A percentile compares a stretch with the other conserved stretches of the same genome.
Conservation (phyloP, 1,284 basidiomycete species). For the Ustilago shanxiensis region DNA sequence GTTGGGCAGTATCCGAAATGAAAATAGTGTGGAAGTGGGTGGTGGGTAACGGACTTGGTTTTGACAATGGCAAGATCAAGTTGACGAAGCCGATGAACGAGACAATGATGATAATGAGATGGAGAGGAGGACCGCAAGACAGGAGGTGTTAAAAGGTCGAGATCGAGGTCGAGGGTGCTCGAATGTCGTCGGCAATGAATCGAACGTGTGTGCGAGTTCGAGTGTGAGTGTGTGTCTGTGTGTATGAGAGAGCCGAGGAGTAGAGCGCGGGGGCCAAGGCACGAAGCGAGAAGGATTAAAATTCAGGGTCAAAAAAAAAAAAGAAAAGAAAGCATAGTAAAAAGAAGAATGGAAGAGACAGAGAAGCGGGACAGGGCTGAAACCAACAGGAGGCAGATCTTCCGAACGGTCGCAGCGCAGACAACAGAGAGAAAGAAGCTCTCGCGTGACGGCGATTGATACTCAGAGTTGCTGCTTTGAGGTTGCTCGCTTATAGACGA, state of each 20-base stretch:
- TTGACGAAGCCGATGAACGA: not conserved
- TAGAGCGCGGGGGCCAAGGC: not conserved
- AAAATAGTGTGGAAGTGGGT: not conserved
- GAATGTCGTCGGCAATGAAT: not conserved
- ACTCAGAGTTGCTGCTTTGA: not conserved
- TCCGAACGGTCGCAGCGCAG: not conserved
- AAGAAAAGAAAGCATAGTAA: not conserved
- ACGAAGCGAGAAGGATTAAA: not conserved
- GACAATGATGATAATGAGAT: not conserved
- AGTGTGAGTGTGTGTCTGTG: not conserved
- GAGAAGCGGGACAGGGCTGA: not conserved
- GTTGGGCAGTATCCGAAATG: not conserved
- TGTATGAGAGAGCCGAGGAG: not conserved
- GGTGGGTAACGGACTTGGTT: not conserved
- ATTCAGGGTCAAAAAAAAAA: not conserved
- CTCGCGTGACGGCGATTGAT: not conserved
- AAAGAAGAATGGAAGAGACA: too few relatives aligned
- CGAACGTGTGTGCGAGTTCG: too few relatives aligned
- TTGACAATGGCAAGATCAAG: not conserved
- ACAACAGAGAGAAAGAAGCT: not conserved
- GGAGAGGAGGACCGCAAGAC: not conserved
- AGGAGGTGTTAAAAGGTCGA: not conserved
- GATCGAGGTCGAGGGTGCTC: not conserved
- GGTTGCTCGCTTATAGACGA: constrained; percentile 11
- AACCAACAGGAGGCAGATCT: constrained; percentile 1